Conservation (phyloP, 225 moss, liverwort and hornwort species). For the Lunularia cruciata region DNA sequence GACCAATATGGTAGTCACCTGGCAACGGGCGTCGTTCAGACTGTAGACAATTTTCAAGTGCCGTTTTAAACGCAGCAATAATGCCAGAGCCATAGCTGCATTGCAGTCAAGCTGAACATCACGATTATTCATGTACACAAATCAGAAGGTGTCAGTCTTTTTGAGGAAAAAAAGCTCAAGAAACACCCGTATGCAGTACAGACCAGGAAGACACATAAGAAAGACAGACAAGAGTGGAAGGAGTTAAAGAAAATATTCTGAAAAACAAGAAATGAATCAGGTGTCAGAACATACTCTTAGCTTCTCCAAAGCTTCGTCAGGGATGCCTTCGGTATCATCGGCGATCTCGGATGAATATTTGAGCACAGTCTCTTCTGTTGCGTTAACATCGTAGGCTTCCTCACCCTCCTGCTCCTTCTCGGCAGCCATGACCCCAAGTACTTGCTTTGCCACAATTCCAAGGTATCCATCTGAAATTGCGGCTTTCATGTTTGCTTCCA, state of each 20-base stretch:
- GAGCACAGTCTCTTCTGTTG: constrained; percentile 20
- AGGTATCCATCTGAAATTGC: constrained; percentile 61
- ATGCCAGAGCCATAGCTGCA: constrained; percentile 77
- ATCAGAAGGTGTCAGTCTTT: background rate
- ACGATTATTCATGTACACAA: background rate
- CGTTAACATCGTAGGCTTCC: constrained; percentile 60
- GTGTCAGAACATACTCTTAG: constrained; percentile 44
- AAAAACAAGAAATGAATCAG: too few species aligned
- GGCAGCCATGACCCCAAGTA: constrained; percentile 58
- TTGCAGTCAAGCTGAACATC: constrained; percentile 61
- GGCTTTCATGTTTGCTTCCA: constrained; percentile 86
- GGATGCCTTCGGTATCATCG: constrained; percentile 59
- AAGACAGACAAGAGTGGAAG: background rate
- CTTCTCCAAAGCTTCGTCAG: constrained; percentile 61
- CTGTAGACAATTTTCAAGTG: constrained; percentile 86
- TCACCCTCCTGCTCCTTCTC: constrained; percentile 62
- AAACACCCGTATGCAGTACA: background rate
- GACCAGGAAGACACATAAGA: background rate
- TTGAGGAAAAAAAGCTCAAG: background rate
- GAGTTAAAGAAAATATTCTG: background rate
- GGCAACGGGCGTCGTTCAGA: constrained; percentile 88
- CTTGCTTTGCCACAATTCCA: constrained; percentile 61
- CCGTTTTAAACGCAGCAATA: constrained; percentile 84
- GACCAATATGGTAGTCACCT: constrained; percentile 36
- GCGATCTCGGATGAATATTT: constrained; percentile 39